Base-by-base conservation (phyloP, 163 green algal genomes). In the Prototheca wickerhamii region DNA sequence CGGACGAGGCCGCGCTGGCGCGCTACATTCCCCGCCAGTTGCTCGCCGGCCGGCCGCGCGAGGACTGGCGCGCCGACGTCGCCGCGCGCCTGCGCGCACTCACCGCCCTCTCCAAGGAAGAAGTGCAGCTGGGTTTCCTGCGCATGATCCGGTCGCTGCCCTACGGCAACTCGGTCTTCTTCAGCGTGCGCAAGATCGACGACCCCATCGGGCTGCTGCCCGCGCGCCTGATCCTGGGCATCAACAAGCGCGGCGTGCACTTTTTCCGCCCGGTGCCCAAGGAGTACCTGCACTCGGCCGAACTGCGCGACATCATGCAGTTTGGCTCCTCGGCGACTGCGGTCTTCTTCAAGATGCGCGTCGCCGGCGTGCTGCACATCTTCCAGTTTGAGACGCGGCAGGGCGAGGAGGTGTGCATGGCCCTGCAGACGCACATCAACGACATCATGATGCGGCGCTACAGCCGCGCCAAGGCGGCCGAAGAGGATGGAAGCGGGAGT, bases 381-480 rank as follows among this genome's bases (percentile, higher is more conserved):
- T 97, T 98, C 77, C 92, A 98, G 79, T 98, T 98, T 82, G 91
- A 97, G 71, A 96, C 88, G 18, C 74, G 75, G 65, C 81, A 93
- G 74, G 92, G 92, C 23, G 92, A 98, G 77, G 91, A 98, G 70
- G 96, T 98, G 63, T 98, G 92, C 87, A 87, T 96, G 79, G 91
- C 92, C 50, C 77, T 98, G 63, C 92, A 98, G 79, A 97, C 91
- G 15, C 92, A 98, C 81, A 98, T 98, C 83, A 97, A 97, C 69
- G 92, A 98, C 81, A 89, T 95, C 70, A 94, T 95, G 88, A 93
- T 94, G 84, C 95, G 94, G 80, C 76, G 89, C 34, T 94, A 88
- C 65, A 82, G 74, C 33, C 89, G 89, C 58, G 78, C 76, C 35
- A 71, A 76, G 62, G 78, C 78, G 15, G 72, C 75, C 28, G 54